Conservation (phyloP, 2,329 filamentous ascomycete genomes). For the Fusarium nurragi region DNA sequence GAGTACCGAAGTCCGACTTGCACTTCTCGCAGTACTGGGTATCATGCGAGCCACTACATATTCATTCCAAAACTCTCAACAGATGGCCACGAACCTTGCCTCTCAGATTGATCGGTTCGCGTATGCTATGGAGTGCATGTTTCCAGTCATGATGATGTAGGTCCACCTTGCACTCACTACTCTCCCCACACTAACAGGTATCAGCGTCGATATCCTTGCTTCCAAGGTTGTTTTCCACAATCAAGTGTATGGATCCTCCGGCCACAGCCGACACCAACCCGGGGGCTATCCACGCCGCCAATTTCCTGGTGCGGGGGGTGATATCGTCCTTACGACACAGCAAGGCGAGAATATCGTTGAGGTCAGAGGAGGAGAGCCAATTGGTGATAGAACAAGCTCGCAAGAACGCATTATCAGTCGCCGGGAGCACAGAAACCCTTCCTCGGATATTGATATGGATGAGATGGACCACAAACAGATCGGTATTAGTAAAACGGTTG, state of each 20-base stretch:
- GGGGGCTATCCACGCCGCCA: slow-evolving; percentile 20
- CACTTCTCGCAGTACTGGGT: slow-evolving; percentile 51
- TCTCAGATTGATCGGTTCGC: slow-evolving; percentile 54
- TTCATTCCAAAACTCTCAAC: slow-evolving; percentile 51
- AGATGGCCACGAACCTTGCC: slow-evolving; percentile 50
- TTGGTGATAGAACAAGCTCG: slow-evolving; percentile 25
- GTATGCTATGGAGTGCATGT: slow-evolving; percentile 55
- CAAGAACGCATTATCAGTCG: slow-evolving; percentile 39
- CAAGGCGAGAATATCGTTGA: slow-evolving; percentile 40
- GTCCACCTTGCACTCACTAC: slow-evolving; percentile 2
- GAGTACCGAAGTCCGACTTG: slow-evolving; percentile 53
- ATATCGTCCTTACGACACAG: slow-evolving; percentile 33
- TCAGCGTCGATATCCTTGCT: slow-evolving; percentile 49
- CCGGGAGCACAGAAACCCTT: slow-evolving; percentile 23
- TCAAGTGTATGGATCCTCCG: slow-evolving; percentile 39
- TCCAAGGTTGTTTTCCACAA: slow-evolving; percentile 47
- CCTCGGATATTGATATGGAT: slow-evolving; percentile 40
- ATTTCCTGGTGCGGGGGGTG: slow-evolving; percentile 17
- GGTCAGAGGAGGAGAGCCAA: slow-evolving; percentile 28
- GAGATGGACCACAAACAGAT: slow-evolving; percentile 36
- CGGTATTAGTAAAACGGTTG: slow-evolving; percentile 41
- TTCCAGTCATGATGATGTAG: slow-evolving; percentile 54
- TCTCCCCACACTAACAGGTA: background rate
- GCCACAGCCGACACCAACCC: slow-evolving; percentile 19
- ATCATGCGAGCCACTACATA: slow-evolving; percentile 54